Percentiles rank a stretch among this genome's conserved stretches.
phyloP scores from a whole-genome alignment of 2,329 filamentous ascomycete species.

The Aspergillus proliferans region DNA sequence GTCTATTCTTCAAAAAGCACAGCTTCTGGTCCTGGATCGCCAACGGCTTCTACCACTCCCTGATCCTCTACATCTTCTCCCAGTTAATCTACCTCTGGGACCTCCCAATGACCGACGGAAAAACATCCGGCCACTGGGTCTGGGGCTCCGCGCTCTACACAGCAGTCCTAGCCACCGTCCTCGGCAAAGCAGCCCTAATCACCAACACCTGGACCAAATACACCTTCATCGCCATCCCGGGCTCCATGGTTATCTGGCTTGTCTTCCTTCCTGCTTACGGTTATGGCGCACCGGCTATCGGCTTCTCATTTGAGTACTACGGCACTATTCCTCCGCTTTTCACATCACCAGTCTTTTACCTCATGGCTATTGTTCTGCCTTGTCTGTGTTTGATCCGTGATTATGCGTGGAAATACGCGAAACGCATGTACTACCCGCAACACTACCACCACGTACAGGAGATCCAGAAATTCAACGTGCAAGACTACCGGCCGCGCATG shows the following conservation, averaged over 20 bases:
- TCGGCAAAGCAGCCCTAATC: slow-evolving; percentile 89
- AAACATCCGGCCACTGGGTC: slow-evolving; percentile 87
- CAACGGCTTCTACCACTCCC: slow-evolving; percentile 92
- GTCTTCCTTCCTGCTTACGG: slow-evolving; percentile 84
- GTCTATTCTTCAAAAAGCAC: slow-evolving; percentile 86
- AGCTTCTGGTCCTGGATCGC: slow-evolving; percentile 89
- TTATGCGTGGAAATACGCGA: slow-evolving; percentile 93
- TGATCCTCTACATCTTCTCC: slow-evolving; percentile 82
- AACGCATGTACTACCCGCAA: slow-evolving; percentile 94
- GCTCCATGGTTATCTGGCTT: slow-evolving; percentile 87
- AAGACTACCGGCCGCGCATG: slow-evolving; percentile 97
- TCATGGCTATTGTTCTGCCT: slow-evolving; percentile 76
- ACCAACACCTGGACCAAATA: slow-evolving; percentile 99
- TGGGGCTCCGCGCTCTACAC: slow-evolving; percentile 97
- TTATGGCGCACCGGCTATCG: slow-evolving; percentile 73
- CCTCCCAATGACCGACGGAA: slow-evolving; percentile 70
- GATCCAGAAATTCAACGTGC: slow-evolving; percentile 99
- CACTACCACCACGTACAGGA: slow-evolving; percentile 98
- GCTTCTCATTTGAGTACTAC: slow-evolving; percentile 75
- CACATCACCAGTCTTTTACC: slow-evolving; percentile 78
- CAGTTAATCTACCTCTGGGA: slow-evolving; percentile 78
- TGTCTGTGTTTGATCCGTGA: slow-evolving; percentile 78
- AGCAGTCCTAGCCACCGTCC: slow-evolving; percentile 82
- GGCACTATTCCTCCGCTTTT: slow-evolving; percentile 79
- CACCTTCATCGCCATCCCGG: slow-evolving; percentile 89